Conservation (phyloP, 2,329 filamentous ascomycete species). For the Exophiala alcalophila region DNA sequence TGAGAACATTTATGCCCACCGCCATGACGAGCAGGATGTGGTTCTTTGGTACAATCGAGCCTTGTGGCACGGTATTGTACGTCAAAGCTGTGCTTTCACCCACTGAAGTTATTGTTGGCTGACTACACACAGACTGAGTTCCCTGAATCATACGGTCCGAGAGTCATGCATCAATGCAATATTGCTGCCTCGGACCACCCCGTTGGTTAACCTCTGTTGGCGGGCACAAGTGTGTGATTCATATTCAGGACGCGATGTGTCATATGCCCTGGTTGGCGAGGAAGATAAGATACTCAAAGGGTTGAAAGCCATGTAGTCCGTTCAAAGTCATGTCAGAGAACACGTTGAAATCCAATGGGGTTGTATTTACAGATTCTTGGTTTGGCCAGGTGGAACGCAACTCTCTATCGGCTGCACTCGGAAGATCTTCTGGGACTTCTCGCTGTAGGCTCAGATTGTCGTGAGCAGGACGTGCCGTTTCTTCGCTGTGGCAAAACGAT, state of each 20-base stretch:
- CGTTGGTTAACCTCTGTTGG: slow-evolving; percentile 6
- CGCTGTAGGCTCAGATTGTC: too few relatives aligned
- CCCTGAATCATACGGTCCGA: slow-evolving; percentile 39
- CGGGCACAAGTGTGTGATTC: too few relatives aligned
- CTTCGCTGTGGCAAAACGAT: slow-evolving; percentile 12
- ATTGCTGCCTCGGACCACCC: slow-evolving; percentile 31
- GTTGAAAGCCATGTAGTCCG: too few relatives aligned
- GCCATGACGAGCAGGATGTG: slow-evolving; percentile 39
- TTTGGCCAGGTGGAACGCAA: too few relatives aligned
- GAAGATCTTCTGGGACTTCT: too few relatives aligned
- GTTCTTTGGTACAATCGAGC: slow-evolving; percentile 42
- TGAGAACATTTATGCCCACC: slow-evolving; percentile 39
- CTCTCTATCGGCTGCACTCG: too few relatives aligned
- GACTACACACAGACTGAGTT: slow-evolving; percentile 32
- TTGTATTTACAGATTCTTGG: neutral
- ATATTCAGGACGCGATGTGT: too few relatives aligned
- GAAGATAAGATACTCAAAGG: too few relatives aligned
- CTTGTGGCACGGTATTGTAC: slow-evolving; percentile 42
- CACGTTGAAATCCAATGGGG: neutral
- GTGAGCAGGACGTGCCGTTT: too few relatives aligned
- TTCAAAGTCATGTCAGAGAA: too few relatives aligned
- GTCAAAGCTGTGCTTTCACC: slow-evolving; percentile 3
- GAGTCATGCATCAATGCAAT: slow-evolving; percentile 43
- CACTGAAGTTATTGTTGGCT: neutral
- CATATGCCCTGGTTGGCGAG: too few relatives aligned